Conservation (phyloP, 768 basidiomycete genomes). For the Suillus tomentosus region DNA sequence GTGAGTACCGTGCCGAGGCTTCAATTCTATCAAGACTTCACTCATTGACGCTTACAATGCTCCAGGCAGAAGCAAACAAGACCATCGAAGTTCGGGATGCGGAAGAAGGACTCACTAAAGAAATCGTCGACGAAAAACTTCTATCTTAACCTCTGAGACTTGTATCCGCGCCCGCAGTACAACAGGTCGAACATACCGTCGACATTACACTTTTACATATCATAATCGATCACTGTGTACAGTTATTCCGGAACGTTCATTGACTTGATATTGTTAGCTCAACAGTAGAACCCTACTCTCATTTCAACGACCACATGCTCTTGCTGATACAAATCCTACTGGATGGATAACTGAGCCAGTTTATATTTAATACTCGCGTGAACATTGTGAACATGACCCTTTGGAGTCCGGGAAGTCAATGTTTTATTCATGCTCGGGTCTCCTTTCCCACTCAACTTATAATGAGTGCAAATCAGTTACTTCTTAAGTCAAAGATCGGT, state of each 20-base stretch:
- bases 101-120: slow-evolving; percentile 76
- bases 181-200: neutral
- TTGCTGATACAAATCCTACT: neutral
- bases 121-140: slow-evolving; percentile 65
- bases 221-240: neutral
- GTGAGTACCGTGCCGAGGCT: slow-evolving; percentile 43
- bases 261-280: neutral
- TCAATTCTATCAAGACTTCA: neutral
- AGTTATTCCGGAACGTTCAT: neutral
- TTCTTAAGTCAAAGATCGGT: neutral
- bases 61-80: slow-evolving; percentile 74
- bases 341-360: neutral
- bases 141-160: slow-evolving; percentile 16
- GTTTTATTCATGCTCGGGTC: neutral
- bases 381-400: neutral
- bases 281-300: neutral
- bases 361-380: neutral
- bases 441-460: neutral
- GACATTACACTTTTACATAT: neutral
- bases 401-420: neutral
- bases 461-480: neutral
- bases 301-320: neutral
- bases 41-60: slow-evolving; percentile 9
- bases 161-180: neutral
- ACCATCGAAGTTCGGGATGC: slow-evolving; percentile 84